phyloP scores from a whole-genome alignment of 2,329 filamentous ascomycete genomes.

The Nemania sp. region DNA sequence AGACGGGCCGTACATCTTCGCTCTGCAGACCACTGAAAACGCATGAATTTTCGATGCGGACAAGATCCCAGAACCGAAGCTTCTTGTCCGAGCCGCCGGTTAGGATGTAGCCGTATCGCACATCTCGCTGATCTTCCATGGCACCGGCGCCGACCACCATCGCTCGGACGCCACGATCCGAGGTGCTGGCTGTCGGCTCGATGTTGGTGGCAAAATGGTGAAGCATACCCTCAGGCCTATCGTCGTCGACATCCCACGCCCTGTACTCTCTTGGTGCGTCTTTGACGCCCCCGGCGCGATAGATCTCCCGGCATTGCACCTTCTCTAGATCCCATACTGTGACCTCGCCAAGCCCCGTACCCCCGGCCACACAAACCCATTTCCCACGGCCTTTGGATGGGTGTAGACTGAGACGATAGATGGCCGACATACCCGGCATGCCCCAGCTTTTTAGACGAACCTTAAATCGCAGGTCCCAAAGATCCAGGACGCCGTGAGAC shows the following conservation, averaged over 20 bases:
- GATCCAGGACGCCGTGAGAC: constrained; percentile 85
- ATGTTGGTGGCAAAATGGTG: constrained; percentile 78
- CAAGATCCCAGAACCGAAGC: constrained; percentile 91
- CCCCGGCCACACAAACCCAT: constrained; percentile 87
- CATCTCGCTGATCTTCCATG: constrained; percentile 70
- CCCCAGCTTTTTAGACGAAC: constrained; percentile 88
- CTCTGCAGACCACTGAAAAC: constrained; percentile 76
- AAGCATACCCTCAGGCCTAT: constrained; percentile 84
- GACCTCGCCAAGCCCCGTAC: constrained; percentile 83
- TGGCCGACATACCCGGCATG: constrained; percentile 75
- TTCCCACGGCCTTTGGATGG: constrained; percentile 76
- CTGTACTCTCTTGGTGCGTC: constrained; percentile 70
- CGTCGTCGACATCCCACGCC: constrained; percentile 87
- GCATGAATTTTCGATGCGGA: constrained; percentile 73
- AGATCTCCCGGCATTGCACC: constrained; percentile 83
- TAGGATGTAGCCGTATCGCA: constrained; percentile 80
- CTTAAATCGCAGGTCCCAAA: constrained; percentile 97
- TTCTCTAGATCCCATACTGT: constrained; percentile 97
- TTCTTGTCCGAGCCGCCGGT: constrained; percentile 89
- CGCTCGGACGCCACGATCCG: constrained; percentile 64
- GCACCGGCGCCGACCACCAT: constrained; percentile 73
- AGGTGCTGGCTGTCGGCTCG: constrained; percentile 57
- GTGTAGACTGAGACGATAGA: constrained; percentile 79
- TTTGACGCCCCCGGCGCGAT: constrained; percentile 68
- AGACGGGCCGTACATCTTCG: constrained; percentile 74